These are phyloP conservation scores for Mediolabrus comicus DNA, from an alignment of 108 stramenopile species.

Conservation along the genomic window DNA sequence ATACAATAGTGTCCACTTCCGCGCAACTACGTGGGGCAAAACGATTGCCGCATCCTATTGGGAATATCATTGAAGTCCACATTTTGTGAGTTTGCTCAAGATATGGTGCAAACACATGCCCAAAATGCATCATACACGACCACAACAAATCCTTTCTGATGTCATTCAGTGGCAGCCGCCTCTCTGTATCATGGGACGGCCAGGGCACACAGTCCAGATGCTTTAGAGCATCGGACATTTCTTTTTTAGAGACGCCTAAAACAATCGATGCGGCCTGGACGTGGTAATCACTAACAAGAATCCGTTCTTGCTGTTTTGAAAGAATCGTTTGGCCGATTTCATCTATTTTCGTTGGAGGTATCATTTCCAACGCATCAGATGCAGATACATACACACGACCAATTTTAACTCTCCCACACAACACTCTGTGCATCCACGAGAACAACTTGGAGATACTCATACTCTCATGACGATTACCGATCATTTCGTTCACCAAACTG, in stretches of 20 bases:
- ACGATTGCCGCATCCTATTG: neutral
- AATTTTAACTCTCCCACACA: slow-evolving; percentile 53
- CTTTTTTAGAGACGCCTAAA: slow-evolving; percentile 37
- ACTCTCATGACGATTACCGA: slow-evolving; percentile 5
- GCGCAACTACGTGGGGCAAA: neutral
- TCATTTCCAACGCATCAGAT: slow-evolving; percentile 48
- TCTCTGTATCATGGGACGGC: slow-evolving; percentile 10
- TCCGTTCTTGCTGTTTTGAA: slow-evolving; percentile 48
- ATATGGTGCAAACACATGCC: slow-evolving; percentile 63
- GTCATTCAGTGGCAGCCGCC: slow-evolving; percentile 6
- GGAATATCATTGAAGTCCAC: slow-evolving; percentile 70
- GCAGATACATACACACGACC: slow-evolving; percentile 79
- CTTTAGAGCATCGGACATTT: slow-evolving; percentile 42
- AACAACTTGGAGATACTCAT: slow-evolving; percentile 31
- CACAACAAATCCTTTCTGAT: slow-evolving; percentile 38
- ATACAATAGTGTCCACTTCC: slow-evolving; percentile 16
- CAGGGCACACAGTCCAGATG: slow-evolving; percentile 50
- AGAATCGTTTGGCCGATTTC: slow-evolving; percentile 54
- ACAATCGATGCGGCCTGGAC: slow-evolving; percentile 51
- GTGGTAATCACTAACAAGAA: slow-evolving; percentile 68
- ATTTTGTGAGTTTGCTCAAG: slow-evolving; percentile 39
- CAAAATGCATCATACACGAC: slow-evolving; percentile 66
- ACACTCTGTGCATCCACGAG: slow-evolving; percentile 32
- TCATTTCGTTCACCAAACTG: slow-evolving; percentile 55
- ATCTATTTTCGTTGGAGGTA: slow-evolving; percentile 10